Conservation (phyloP, 1,284 basidiomycete species). For the Porodaedalea pini region DNA sequence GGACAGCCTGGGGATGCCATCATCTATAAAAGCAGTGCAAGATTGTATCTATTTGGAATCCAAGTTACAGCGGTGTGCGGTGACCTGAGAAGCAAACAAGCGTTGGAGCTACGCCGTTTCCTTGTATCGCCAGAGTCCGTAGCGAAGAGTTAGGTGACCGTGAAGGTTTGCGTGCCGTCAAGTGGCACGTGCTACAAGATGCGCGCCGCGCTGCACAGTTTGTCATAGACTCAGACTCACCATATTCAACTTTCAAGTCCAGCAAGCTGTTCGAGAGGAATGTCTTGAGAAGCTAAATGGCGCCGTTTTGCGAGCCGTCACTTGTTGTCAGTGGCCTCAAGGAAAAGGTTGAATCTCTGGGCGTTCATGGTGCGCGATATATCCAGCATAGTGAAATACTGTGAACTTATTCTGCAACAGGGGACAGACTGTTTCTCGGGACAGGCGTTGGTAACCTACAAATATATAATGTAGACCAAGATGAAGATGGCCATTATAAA, state of each 20-base stretch:
- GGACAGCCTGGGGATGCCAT: too few relatives aligned
- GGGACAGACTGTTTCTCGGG: constrained; percentile 74
- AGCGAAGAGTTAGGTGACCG: too few relatives aligned
- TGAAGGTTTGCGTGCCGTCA: too few relatives aligned
- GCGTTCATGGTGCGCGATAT: constrained; percentile 44
- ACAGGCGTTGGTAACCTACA: constrained; percentile 68
- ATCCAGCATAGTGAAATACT: not conserved
- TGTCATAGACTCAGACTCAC: too few relatives aligned
- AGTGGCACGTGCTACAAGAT: too few relatives aligned
- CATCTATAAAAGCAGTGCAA: too few relatives aligned
- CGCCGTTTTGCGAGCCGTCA: constrained; percentile 24
- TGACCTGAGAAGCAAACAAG: too few relatives aligned
- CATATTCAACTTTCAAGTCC: too few relatives aligned
- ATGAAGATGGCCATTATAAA: constrained; percentile 35
- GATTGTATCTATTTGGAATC: too few relatives aligned
- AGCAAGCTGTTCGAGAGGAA: not conserved
- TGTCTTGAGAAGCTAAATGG: constrained; percentile 9
- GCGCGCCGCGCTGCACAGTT: not conserved
- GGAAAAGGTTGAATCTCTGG: constrained; percentile 44
- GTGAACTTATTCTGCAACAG: constrained; percentile 36
- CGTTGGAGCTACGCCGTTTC: too few relatives aligned
- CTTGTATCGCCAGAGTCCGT: too few relatives aligned
- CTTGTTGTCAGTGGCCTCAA: constrained; percentile 37
- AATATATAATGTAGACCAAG: constrained; percentile 53
- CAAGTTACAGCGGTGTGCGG: too few relatives aligned